Evolutionary conservation across 441 rosid genomes (phyloP), one percentile per base, ranked within the genome.

Genomic region (Cnidoscolus chayamansa): DNA sequence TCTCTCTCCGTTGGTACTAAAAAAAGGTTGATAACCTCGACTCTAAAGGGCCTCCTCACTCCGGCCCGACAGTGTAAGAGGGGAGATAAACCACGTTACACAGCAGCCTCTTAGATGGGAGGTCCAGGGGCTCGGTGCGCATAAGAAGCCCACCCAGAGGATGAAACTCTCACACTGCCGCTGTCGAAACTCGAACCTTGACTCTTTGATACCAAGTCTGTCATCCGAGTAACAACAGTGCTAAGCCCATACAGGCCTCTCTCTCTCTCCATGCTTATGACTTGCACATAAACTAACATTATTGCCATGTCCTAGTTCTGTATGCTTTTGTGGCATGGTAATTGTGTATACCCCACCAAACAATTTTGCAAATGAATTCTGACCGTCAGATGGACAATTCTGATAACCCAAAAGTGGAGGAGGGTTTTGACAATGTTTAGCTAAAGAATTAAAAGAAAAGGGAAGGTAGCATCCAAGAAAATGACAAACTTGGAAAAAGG

Each of bases 401-500:
- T 72, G 15, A 76, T 59, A 57, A 63, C 40, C 17, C 53, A 35
- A 19, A 53, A 12, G 47, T 25, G 20, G 56, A 25, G 47, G 62
- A 53, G 53, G 57, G 49, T 68, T 64, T 61, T 55, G 12, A 59
- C 40, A 54, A 55, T 55, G 37, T 15, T 50, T 43, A 25, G 72
- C 47, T 20, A 54, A 35, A 57, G 16, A 72, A 51, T 31, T 40
- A 16, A 25, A 7, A 6, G 12, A 54, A 16, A 12, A n/a, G 12
- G 10, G 12, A 54, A 16, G 20, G 5, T 32, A 4, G 63, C 5
- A 16, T 35, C 67, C 32, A 67, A 76, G 51, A 74, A 80, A 70
- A 71, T 58, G 83, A 78, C 79, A 79, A 81, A 79, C 57, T 35
- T 77, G 76, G 74, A 43, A 45, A 70, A 74, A 70, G 37, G 56